Percentiles rank a stretch among this genome's conserved stretches.
These are phyloP conservation scores for Trichoderma sp. DNA, from an alignment of 2,329 filamentous ascomycete species.

Conservation along the genomic window DNA sequence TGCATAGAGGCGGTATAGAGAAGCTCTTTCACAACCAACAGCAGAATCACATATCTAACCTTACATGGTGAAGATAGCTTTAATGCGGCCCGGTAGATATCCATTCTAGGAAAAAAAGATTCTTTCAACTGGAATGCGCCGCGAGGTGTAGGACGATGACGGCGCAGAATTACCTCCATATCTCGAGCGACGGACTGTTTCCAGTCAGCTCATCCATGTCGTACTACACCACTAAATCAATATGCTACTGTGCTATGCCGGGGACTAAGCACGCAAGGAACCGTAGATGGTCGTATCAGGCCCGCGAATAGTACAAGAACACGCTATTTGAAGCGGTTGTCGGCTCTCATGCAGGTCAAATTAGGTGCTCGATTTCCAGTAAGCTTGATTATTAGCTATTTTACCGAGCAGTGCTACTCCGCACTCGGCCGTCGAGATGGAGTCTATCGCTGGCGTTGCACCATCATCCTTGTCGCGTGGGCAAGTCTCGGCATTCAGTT, in stretches of 20 bases:
- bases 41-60: neutral
- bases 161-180: neutral
- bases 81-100: neutral
- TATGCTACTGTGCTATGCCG: neutral
- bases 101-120: neutral
- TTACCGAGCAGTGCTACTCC: constrained; percentile 1
- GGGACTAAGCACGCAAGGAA: neutral
- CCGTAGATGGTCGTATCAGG: neutral
- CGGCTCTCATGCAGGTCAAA: constrained; percentile 1
- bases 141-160: neutral
- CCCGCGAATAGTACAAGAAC: neutral
- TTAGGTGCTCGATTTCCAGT: neutral
- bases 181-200: neutral
- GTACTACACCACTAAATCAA: neutral
- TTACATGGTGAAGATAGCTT: neutral
- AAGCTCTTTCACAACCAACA: neutral
- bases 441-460: constrained; percentile 10
- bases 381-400: constrained; percentile 24
- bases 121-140: constrained; percentile 6
- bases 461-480: constrained; percentile 2
- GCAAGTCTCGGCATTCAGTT: neutral
- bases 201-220: neutral
- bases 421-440: neutral
- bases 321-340: neutral
- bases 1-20: too few species aligned